Base-by-base conservation (phyloP, 768 basidiomycete genomes). In the Imleria badia region DNA sequence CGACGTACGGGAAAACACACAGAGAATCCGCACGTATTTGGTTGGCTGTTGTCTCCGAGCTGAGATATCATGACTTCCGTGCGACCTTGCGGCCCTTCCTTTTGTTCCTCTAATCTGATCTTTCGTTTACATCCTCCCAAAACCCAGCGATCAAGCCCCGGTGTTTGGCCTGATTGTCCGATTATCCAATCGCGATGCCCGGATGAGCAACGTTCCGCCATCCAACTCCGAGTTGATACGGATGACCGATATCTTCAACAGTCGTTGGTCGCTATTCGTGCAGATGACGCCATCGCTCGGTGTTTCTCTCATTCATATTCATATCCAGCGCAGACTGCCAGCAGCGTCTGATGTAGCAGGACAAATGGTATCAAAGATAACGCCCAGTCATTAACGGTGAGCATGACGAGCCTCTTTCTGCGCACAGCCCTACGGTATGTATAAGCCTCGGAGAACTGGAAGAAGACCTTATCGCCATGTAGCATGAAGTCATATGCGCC, bases 401-500 rank as follows among this genome's bases (percentile, higher is more conserved):
- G 22, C 17, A 45, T 54, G 51, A 60, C 52, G 44, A 51, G 22
- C 15, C 35, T 33, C 22, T 34, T 41, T 55, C 41, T 46, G 14
- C 41, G 40, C 48, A 53, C 49, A 60, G 54, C 57, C 43, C 29
- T 12, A 19, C 17, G 17, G 30, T 47, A 34, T 33, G 31, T 46
- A 26, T 26, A 6, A 26, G 19, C 63, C 63, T 65, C 63, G 65
- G 63, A 64, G 45, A 67, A 55, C 26, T 31, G 33, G 22, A 26
- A 43, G 23, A 13, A 12, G 13, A 13, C n/a, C 51, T 56, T 60
- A 60, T 66, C 63, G 42, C 48, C 47, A 43, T 42, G 49, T 55
- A 48, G 31, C 43, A 52, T 62, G 36, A 47, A 50, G 44, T 40
- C 53, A 43, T 33, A 29, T 31, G 17, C 35, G 13, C n/a, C n/a